Evolutionary conservation across 2,329 filamentous ascomycete genomes (phyloP).

Genomic region (Monosporascus ibericus): DNA sequence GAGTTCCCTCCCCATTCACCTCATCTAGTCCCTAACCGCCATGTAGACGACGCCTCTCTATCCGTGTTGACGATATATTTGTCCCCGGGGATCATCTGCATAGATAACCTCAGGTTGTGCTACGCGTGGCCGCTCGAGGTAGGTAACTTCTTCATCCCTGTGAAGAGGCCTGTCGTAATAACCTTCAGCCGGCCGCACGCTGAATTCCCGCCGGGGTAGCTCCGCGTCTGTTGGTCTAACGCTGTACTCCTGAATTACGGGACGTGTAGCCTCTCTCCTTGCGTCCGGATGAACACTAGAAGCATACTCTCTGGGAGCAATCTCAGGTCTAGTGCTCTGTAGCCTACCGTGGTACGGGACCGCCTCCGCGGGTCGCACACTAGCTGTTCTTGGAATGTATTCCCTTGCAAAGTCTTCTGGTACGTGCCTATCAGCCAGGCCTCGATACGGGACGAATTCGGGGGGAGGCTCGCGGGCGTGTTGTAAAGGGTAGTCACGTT

Average conservation of each 20-base stretch:
- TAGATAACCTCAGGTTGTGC: slow-evolving; percentile 40
- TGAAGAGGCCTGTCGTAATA: slow-evolving; percentile 35
- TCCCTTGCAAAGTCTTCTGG: slow-evolving; percentile 45
- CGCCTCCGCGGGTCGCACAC: slow-evolving; percentile 48
- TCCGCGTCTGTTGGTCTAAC: slow-evolving; percentile 26
- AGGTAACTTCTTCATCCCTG: slow-evolving; percentile 35
- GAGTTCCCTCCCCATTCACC: too few species aligned
- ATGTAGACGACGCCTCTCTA: too few species aligned
- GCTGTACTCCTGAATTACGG: slow-evolving; percentile 25
- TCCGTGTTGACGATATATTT: slow-evolving; percentile 19
- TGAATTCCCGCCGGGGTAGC: slow-evolving; percentile 32
- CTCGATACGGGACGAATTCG: slow-evolving; percentile 44
- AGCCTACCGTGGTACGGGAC: slow-evolving; percentile 40
- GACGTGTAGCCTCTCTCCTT: slow-evolving; percentile 25
- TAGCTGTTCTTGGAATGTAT: slow-evolving; percentile 49
- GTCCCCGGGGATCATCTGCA: slow-evolving; percentile 30
- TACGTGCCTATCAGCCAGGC: slow-evolving; percentile 32
- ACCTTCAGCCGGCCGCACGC: slow-evolving; percentile 35
- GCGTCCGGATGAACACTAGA: slow-evolving; percentile 33
- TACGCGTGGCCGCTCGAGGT: slow-evolving; percentile 37
- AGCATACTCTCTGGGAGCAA: slow-evolving; percentile 42
- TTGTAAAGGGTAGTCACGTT: slow-evolving; percentile 52
- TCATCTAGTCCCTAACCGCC: too few species aligned
- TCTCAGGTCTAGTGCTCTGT: slow-evolving; percentile 35
- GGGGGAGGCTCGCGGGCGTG: slow-evolving; percentile 35